Percentiles rank a stretch among this genome's conserved stretches.
Evolutionary conservation across 768 basidiomycete genomes (phyloP).

Genomic region (Cyathus striatus): DNA sequence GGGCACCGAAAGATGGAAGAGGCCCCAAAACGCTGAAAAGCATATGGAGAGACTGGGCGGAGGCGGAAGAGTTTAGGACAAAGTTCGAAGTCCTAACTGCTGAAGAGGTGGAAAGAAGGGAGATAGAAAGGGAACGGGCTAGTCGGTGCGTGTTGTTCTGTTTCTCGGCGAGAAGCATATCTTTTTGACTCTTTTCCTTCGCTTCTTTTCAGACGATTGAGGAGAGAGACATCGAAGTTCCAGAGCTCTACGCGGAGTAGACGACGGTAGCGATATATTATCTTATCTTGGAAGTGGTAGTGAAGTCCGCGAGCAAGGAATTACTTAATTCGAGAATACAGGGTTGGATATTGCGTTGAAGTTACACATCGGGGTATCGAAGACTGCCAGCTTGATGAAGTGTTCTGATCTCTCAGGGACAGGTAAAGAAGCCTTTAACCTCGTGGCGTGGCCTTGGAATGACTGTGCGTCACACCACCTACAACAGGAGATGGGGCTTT

Average conservation of each 20-base stretch:
- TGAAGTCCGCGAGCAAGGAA: no score
- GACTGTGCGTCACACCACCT: no score
- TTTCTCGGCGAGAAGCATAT: no score
- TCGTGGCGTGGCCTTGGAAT: no score
- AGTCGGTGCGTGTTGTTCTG: constrained; percentile 45
- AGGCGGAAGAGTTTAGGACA: constrained; percentile 87
- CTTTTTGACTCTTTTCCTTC: constrained; percentile 1
- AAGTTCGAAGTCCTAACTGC: constrained; percentile 79
- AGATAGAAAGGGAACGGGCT: constrained; percentile 82
- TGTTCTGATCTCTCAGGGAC: no score
- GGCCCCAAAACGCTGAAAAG: constrained; percentile 81
- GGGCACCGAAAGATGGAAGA: constrained; percentile 70
- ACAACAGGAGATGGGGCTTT: no score
- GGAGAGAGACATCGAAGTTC: constrained; percentile 37
- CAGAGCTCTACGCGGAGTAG: constrained; percentile 34
- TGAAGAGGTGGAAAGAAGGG: constrained; percentile 90
- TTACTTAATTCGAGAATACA: background rate
- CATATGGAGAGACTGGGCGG: constrained; percentile 94
- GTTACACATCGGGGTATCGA: no score
- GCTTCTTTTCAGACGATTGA: constrained; percentile 21
- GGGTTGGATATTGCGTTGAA: background rate
- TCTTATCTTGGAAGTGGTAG: constrained; percentile 4
- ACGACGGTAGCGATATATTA: constrained; percentile 22
- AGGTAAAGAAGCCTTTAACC: no score
- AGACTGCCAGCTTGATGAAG: no score